Evolutionary conservation across 805 yeast genomes (phyloP).

Genomic region (Tetrapisispora taiwanensis): DNA sequence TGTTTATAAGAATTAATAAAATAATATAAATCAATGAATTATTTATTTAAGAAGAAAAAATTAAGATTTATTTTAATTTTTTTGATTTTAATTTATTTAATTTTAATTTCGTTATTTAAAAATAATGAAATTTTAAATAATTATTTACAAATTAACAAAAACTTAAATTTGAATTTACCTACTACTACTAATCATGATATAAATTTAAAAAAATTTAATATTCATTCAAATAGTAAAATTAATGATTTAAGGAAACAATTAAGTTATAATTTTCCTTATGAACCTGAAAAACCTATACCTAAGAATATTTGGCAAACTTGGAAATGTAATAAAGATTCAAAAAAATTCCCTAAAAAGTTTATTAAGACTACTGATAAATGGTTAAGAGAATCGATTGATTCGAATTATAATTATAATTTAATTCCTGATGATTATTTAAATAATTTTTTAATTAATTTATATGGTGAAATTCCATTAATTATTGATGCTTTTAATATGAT

Average conservation of each 20-base stretch:
- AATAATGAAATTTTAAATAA: background rate
- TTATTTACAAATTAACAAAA: background rate
- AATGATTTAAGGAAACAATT: constrained; percentile 37
- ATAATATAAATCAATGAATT: background rate
- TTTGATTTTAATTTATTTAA: background rate
- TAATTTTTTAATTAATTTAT: constrained; percentile 46
- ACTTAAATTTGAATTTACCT: constrained; percentile 11
- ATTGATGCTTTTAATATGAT: constrained; percentile 60
- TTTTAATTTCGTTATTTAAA: background rate
- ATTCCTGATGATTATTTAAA: constrained; percentile 61
- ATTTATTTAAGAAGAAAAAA: background rate
- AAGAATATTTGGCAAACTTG: constrained; percentile 90
- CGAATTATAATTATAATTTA: constrained; percentile 40
- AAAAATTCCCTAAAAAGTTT: constrained; percentile 45
- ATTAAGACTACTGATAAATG: constrained; percentile 48
- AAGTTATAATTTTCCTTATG: constrained; percentile 67
- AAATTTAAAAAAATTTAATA: constrained; percentile 12
- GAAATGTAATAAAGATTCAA: constrained; percentile 58
- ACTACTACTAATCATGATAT: constrained; percentile 16
- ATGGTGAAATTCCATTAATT: constrained; percentile 65
- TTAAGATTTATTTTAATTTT: background rate
- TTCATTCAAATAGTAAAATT: background rate
- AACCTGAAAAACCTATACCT: constrained; percentile 52
- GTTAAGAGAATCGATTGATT: constrained; percentile 37
- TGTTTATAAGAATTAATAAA: too few relatives aligned